Evolutionary conservation across 768 basidiomycete genomes (phyloP), one percentile per base, ranked within the genome.

Genomic region (Mycena vitilis): DNA sequence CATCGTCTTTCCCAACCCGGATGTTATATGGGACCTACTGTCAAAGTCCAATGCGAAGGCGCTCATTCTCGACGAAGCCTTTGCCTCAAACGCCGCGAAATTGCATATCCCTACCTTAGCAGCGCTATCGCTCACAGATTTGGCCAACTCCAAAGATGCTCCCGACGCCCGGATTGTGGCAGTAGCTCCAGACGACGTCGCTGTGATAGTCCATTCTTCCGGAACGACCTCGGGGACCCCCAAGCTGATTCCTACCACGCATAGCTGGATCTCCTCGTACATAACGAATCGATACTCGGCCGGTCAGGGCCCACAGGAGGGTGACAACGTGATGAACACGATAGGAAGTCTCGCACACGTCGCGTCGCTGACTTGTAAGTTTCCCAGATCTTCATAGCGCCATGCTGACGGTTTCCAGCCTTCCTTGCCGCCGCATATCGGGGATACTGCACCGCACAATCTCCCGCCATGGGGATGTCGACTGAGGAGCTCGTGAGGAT

Each of bases 271-370:
- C 10, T 40, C 15, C 15, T n/a, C 57, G 16, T 59, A 59, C 57
- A 52, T 52, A 6, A 25, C 23, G 0, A 42, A 25, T 23, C 52
- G 25, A 8, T 61, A 52, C 16, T 42, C 60, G 13, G 23, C 52
- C 0, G 42, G 23, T 8, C 60, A 61, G 11, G 60, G 60, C 5
- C 12, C 5, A 2, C 13, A 42, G 2, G 49, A 61, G 2, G 60
- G 38, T 5, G 3, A 10, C 0, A 34, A 61, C 42, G 51, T 61
- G 5, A 22, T 38, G 16, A 61, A 61, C 60, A 61, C 48, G 12
- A 23, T 61, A 8, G 60, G 60, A 0, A 52, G 22, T 23, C 60
- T 61, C 23, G 60, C 60, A 11, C 49, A 61, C 22, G 60, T 52
- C 37, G 60, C 22, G 2, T 61, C 60, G 1, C 1, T 61, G 13